These are phyloP conservation scores for Podaxis mareebaensis DNA, from an alignment of 768 basidiomycete genomes.

Conservation along the genomic window DNA sequence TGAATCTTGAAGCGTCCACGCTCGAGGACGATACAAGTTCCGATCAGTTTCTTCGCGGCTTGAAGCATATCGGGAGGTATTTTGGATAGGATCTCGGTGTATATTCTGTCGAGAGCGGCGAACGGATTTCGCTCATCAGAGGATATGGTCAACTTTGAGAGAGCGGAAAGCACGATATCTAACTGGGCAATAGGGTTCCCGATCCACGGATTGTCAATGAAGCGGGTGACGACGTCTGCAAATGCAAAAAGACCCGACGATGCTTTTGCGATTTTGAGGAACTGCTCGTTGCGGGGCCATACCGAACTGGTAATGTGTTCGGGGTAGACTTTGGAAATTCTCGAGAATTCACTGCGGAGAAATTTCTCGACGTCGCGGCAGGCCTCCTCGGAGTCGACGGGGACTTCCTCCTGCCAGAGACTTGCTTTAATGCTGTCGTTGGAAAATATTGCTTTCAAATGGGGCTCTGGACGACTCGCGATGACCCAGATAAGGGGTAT, in stretches of 20 bases:
- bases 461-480: too few relatives aligned
- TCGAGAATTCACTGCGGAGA: constrained; percentile 15
- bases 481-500: too few relatives aligned
- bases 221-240: constrained; percentile 21
- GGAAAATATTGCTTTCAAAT: constrained; percentile 19
- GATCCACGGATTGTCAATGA: constrained; percentile 15
- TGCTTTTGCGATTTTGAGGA: constrained; percentile 19
- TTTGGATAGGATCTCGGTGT: neutral
- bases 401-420: constrained; percentile 5
- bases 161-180: neutral
- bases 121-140: neutral
- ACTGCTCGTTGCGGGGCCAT: constrained; percentile 21
- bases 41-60: neutral
- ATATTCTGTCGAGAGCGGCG: neutral
- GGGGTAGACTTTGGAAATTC: constrained; percentile 10
- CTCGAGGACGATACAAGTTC: neutral
- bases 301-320: neutral
- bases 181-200: neutral
- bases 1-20: neutral
- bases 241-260: constrained; percentile 28
- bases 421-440: neutral
- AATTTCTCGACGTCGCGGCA: constrained; percentile 21
- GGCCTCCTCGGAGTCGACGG: constrained; percentile 16
- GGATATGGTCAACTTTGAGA: neutral
- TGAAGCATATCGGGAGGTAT: neutral